These are phyloP conservation scores for Cordyceps cicadae DNA, from an alignment of 2,329 filamentous ascomycete species.

Conservation along the genomic window DNA sequence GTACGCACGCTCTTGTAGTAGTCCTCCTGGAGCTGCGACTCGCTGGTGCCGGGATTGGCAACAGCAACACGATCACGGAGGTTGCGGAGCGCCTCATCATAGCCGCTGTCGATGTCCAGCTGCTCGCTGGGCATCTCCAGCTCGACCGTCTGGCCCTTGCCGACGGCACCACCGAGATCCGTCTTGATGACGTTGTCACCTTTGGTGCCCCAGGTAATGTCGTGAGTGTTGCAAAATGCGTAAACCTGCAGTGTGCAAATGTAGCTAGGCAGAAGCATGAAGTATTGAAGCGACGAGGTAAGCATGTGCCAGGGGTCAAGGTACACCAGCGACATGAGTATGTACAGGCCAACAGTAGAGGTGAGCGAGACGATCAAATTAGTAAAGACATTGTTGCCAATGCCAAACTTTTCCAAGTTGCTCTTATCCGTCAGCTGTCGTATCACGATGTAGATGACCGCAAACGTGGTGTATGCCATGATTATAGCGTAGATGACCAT, in stretches of 20 bases:
- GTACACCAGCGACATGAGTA: conserved; percentile 93
- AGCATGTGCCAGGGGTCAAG: conserved; percentile 99
- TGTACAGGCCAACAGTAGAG: conserved; percentile 88
- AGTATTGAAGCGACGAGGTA: conserved; percentile 85
- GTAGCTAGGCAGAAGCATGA: conserved; percentile 82
- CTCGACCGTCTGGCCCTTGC: conserved; percentile 74
- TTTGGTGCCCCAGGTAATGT: conserved; percentile 98
- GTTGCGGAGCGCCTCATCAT: conserved; percentile 94
- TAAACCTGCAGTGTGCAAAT: conserved; percentile 98
- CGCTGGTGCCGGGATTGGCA: conserved; percentile 48
- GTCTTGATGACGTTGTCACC: conserved; percentile 93
- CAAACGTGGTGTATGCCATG: conserved; percentile 93
- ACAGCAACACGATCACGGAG: conserved; percentile 90
- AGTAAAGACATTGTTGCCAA: conserved; percentile 87
- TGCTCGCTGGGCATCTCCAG: conserved; percentile 97
- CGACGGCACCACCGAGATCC: conserved; percentile 79
- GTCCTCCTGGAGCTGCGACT: conserved; percentile 87
- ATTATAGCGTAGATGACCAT: conserved; percentile 90
- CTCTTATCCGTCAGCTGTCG: conserved; percentile 58
- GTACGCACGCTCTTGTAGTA: conserved; percentile 97
- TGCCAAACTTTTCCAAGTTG: conserved; percentile 36
- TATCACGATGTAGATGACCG: conserved; percentile 79
- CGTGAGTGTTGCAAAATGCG: conserved; percentile 98
- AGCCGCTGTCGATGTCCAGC: conserved; percentile 94
- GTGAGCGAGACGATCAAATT: conserved; percentile 87